phyloP scores from a whole-genome alignment of 2,329 filamentous ascomycete species.

The Falciphora oryzae region DNA sequence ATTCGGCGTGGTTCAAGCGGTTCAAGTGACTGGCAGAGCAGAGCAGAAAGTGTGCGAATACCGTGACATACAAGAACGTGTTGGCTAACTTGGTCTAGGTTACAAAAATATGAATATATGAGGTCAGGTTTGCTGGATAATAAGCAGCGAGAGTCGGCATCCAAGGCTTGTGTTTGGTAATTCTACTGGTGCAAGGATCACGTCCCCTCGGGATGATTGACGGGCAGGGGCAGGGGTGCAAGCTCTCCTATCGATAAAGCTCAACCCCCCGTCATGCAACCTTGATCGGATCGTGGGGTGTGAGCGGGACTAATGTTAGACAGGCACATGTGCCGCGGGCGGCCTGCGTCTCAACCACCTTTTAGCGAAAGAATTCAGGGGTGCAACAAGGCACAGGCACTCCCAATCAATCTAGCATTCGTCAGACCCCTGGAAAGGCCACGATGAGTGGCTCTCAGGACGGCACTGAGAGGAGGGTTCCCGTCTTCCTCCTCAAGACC shows the following conservation, averaged over 20 bases:
- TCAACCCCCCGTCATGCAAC: conserved; percentile 7
- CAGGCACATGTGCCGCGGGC: neutral
- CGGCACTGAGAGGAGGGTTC: conserved; percentile 27
- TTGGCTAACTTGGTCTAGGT: no score
- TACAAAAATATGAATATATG: no score
- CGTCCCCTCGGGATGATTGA: no score
- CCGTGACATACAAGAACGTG: no score
- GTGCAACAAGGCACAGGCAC: neutral
- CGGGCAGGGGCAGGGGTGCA: neutral
- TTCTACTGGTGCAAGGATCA: neutral
- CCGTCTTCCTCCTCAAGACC: conserved; percentile 72
- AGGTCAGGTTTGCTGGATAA: neutral
- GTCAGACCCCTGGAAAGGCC: neutral
- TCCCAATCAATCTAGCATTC: neutral
- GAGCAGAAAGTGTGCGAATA: no score
- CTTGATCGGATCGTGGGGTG: neutral
- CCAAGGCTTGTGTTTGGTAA: neutral
- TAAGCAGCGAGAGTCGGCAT: no score
- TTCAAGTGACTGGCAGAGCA: neutral
- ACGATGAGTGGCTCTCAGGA: neutral
- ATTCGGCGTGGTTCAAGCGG: neutral
- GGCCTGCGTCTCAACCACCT: neutral
- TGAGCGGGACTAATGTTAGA: neutral
- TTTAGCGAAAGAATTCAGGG: neutral
- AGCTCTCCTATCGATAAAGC: conserved; percentile 28